Percentiles rank a stretch among this genome's conserved stretches.
Evolutionary conservation across 1,139 yeast genomes (phyloP).

Genomic region (Suhomyces chickasaworum): DNA sequence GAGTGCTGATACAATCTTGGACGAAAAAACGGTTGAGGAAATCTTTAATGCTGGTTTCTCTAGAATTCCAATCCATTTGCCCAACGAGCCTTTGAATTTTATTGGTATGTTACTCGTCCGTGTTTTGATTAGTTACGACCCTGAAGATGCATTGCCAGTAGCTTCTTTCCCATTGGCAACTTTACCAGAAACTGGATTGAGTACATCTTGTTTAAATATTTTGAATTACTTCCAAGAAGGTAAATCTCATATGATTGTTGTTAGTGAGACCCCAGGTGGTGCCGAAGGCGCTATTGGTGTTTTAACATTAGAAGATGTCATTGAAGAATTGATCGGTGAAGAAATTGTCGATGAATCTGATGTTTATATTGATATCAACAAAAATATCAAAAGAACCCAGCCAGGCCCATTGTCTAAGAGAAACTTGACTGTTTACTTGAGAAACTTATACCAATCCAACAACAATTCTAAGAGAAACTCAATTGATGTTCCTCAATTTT

Average conservation of each 20-base stretch:
- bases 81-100: constrained; percentile 86
- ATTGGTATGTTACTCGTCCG: constrained; percentile 94
- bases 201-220: constrained; percentile 90
- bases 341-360: constrained; percentile 98
- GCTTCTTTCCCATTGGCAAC: constrained; percentile 95
- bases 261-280: constrained; percentile 84
- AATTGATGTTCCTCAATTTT: constrained; percentile 26
- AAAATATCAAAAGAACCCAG: constrained; percentile 75
- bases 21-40: constrained; percentile 83
- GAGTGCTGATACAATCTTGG: constrained; percentile 80
- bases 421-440: constrained; percentile 68
- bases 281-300: constrained; percentile 89
- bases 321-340: constrained; percentile 96
- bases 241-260: constrained; percentile 95
- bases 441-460: constrained; percentile 51
- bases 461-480: constrained; percentile 42
- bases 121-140: constrained; percentile 91
- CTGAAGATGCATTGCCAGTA: constrained; percentile 92
- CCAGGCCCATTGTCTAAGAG: constrained; percentile 86
- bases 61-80: constrained; percentile 92
- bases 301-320: constrained; percentile 91
- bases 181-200: constrained; percentile 89
- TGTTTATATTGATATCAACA: constrained; percentile 88
- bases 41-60: constrained; percentile 94
- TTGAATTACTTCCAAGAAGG: constrained; percentile 97